phyloP scores from a whole-genome alignment of 2,329 filamentous ascomycete genomes.

The Cladosporium oxysporum region DNA sequence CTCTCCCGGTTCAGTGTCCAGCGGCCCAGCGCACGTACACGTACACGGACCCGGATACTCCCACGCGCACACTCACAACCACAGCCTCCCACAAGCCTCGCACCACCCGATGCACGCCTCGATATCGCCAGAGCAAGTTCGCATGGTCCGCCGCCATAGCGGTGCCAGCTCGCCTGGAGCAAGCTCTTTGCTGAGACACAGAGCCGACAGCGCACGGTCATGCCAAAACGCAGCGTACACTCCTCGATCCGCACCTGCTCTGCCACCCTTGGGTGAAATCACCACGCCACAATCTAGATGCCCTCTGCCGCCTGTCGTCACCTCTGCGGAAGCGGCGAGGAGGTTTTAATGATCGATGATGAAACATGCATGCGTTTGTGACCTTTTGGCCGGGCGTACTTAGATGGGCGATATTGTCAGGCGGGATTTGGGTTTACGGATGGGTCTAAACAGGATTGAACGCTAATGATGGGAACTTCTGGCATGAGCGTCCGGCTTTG shows the following conservation, averaged over 20 bases:
- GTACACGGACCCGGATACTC: conserved; percentile 20
- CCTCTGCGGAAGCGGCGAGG: conserved; percentile 26
- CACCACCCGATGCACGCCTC: conserved; percentile 26
- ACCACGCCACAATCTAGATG: conserved; percentile 29
- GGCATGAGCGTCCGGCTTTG: neutral
- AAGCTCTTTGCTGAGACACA: conserved; percentile 26
- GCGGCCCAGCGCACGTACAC: neutral
- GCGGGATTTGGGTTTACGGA: neutral
- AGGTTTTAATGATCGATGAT: neutral
- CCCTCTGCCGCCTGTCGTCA: conserved; percentile 36
- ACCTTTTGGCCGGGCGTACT: neutral
- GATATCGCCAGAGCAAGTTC: conserved; percentile 32
- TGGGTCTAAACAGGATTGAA: neutral
- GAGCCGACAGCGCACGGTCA: conserved; percentile 37
- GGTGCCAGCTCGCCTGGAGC: conserved; percentile 28
- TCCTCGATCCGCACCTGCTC: conserved; percentile 25
- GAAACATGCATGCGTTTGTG: neutral
- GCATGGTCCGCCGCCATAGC: conserved; percentile 32
- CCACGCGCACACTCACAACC: conserved; percentile 37
- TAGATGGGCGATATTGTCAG: neutral
- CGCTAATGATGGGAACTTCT: neutral
- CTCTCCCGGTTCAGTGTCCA: conserved; percentile 29
- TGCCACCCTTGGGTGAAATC: conserved; percentile 33
- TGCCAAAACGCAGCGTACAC: conserved; percentile 25
- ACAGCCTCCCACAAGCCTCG: conserved; percentile 36